Conservation (phyloP, 1,284 basidiomycete species). For the Cryptococcus amylolentus region DNA sequence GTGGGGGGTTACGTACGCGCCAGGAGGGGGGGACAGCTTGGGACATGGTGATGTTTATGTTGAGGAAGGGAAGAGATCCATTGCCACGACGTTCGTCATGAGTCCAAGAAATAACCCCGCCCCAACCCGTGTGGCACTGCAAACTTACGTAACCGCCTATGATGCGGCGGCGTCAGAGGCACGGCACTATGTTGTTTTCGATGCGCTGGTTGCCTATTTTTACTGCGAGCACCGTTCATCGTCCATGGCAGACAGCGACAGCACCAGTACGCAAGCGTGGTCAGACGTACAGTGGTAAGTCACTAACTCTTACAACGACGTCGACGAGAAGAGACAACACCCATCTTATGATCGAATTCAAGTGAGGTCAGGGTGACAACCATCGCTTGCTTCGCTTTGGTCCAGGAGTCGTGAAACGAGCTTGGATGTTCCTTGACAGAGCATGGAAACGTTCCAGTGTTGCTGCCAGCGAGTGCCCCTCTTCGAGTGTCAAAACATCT, state of each 20-base stretch:
- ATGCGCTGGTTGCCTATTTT: background rate
- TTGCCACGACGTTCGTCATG: background rate
- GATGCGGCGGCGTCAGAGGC: background rate
- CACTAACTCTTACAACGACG: too few relatives aligned
- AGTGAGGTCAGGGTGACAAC: too few relatives aligned
- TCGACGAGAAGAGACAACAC: too few relatives aligned
- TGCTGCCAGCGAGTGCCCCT: too few relatives aligned
- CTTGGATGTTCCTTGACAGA: background rate
- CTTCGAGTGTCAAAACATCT: too few relatives aligned
- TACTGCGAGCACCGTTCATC: too few relatives aligned
- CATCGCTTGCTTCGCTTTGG: too few relatives aligned
- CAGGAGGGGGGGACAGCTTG: conserved; percentile 73
- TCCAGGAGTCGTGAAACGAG: background rate
- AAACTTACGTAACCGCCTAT: background rate
- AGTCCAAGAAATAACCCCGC: background rate
- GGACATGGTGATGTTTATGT: conserved; percentile 22
- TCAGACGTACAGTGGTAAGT: conserved; percentile 35
- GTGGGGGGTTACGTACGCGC: conserved; percentile 60
- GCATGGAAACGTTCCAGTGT: background rate
- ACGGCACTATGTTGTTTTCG: background rate
- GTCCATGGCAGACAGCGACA: background rate
- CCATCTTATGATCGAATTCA: too few relatives aligned
- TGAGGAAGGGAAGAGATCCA: conserved; percentile 1
- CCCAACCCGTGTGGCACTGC: background rate
- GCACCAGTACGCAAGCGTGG: conserved; percentile 27